Conservation (phyloP, 1,284 basidiomycete species). For the Pholiota adiposa region DNA sequence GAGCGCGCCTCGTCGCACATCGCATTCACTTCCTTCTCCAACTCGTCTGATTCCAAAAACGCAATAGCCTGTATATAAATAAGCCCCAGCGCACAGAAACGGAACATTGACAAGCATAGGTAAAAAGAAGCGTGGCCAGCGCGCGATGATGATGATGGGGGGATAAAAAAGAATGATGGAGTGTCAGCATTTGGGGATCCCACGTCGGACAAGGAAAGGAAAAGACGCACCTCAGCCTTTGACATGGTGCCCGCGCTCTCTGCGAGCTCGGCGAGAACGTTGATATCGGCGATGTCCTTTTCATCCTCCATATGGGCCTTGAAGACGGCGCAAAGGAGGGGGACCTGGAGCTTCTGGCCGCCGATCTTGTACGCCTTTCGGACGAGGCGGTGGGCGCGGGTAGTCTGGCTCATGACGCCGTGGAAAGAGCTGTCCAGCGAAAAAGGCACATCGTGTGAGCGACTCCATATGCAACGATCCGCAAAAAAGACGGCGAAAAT, state of each 20-base stretch:
- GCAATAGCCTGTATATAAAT: slow-evolving; percentile 45
- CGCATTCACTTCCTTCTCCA: slow-evolving; percentile 68
- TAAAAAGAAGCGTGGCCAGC: background rate
- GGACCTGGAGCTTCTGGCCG: slow-evolving; percentile 65
- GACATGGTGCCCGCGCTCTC: slow-evolving; percentile 63
- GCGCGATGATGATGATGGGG: slow-evolving; percentile 2
- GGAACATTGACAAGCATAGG: no score
- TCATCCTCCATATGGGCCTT: slow-evolving; percentile 68
- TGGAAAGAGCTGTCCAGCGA: slow-evolving; percentile 48
- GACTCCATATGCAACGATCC: background rate
- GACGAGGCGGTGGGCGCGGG: slow-evolving; percentile 72
- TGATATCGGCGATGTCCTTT: slow-evolving; percentile 64
- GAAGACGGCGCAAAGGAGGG: slow-evolving; percentile 63
- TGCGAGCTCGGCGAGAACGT: slow-evolving; percentile 66
- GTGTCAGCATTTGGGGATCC: background rate
- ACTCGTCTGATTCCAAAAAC: slow-evolving; percentile 73
- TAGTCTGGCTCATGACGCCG: slow-evolving; percentile 69
- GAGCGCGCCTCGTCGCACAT: slow-evolving; percentile 69
- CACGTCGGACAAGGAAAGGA: background rate
- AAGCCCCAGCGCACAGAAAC: slow-evolving; percentile 10
- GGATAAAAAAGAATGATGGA: background rate
- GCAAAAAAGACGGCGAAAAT: no score
- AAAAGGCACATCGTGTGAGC: background rate
- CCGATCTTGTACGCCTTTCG: slow-evolving; percentile 72
- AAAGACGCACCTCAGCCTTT: slow-evolving; percentile 58